Conservation (phyloP, 2,329 filamentous ascomycete species). For the Botrytis tulipae region DNA sequence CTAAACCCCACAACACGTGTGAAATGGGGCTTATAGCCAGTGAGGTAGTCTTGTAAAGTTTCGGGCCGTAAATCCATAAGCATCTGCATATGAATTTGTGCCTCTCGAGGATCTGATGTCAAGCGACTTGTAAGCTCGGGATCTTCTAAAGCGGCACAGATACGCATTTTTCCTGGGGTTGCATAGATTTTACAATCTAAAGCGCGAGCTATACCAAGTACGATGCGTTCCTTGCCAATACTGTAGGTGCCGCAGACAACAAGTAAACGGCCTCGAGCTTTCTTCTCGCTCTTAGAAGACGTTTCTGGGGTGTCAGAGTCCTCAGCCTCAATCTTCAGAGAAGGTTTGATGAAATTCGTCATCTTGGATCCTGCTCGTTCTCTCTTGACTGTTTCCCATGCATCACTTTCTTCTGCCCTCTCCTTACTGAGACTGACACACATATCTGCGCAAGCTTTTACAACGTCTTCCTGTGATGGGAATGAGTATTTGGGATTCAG, state of each 20-base stretch:
- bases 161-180: conserved; percentile 74
- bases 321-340: conserved; percentile 31
- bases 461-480: conserved; percentile 83
- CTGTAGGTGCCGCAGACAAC: conserved; percentile 96
- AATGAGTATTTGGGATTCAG: conserved; percentile 95
- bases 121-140: conserved; percentile 74
- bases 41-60: conserved; percentile 85
- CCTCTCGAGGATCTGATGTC: conserved; percentile 75
- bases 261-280: conserved; percentile 65
- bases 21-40: conserved; percentile 77
- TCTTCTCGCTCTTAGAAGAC: conserved; percentile 30
- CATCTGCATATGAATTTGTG: conserved; percentile 97
- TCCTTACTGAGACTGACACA: conserved; percentile 75
- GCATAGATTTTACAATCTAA: conserved; percentile 88
- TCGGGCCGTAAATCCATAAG: conserved; percentile 91
- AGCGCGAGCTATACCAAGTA: conserved; percentile 84
- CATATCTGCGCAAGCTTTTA: conserved; percentile 81
- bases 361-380: conserved; percentile 57
- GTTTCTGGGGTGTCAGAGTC: conserved; percentile 31
- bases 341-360: conserved; percentile 56
- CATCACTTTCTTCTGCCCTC: conserved; percentile 54
- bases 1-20: conserved; percentile 85
- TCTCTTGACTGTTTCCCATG: conserved; percentile 56
- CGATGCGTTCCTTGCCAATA: conserved; percentile 96
- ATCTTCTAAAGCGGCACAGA: conserved; percentile 83